Evolutionary conservation across 2,329 filamentous ascomycete genomes (phyloP).

Genomic region (Botrytis cinerea): DNA sequence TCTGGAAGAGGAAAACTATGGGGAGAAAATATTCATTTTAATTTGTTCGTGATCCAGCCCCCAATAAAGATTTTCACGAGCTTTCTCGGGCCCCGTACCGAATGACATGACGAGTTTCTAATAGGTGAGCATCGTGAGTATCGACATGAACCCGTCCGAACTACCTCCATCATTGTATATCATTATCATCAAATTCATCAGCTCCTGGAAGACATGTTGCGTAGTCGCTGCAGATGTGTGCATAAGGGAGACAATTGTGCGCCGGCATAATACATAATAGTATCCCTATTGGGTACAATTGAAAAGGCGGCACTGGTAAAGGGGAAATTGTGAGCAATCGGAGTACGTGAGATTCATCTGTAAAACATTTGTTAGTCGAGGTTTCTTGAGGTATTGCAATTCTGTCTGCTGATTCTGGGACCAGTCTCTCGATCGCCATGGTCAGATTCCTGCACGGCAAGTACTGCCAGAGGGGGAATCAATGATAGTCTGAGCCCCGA

Average conservation of each 20-base stretch:
- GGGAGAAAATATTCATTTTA: neutral
- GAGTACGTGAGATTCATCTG: neutral
- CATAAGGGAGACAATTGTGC: neutral
- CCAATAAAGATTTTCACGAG: neutral
- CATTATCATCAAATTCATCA: neutral
- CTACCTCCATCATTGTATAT: neutral
- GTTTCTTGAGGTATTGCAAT: too few relatives aligned
- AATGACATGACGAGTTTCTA: too few relatives aligned
- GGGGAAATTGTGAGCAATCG: neutral
- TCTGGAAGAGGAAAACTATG: neutral
- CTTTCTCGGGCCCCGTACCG: neutral
- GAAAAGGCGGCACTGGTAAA: neutral
- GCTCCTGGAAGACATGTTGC: too few relatives aligned
- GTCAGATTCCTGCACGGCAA: neutral
- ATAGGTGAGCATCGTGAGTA: neutral
- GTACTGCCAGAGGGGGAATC: neutral
- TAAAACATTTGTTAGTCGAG: neutral
- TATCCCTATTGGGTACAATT: neutral
- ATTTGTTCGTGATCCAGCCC: neutral
- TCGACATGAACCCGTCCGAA: neutral
- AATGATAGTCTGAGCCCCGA: neutral
- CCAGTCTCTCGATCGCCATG: neutral
- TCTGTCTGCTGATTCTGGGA: neutral
- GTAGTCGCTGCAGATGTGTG: neutral
- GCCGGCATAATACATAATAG: neutral